Conservation (phyloP, 352 stramenopile species). For the Peronospora destructor region DNA sequence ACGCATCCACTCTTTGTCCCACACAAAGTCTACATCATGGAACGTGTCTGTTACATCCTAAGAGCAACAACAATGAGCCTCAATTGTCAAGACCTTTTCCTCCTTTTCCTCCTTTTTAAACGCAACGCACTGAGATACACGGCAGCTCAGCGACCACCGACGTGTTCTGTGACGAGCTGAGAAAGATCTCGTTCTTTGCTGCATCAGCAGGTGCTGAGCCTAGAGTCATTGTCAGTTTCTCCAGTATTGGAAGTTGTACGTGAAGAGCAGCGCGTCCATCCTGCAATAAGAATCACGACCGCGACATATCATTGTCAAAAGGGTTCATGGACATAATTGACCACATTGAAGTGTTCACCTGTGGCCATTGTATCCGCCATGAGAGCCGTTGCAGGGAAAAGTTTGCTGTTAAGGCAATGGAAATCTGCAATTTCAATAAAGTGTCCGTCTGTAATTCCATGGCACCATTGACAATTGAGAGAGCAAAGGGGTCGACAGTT, state of each 20-base stretch:
- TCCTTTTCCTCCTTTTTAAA: too few species aligned
- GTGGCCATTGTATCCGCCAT: conserved; percentile 19
- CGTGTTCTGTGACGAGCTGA: conserved; percentile 30
- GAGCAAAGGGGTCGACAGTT: conserved; percentile 11
- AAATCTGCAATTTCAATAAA: conserved; percentile 8
- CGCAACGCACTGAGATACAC: conserved; percentile 26
- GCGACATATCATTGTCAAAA: neutral
- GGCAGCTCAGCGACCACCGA: conserved; percentile 33
- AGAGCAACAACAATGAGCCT: neutral
- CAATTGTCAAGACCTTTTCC: neutral
- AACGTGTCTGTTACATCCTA: conserved; percentile 29
- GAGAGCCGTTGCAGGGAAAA: conserved; percentile 19
- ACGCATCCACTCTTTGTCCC: conserved; percentile 46
- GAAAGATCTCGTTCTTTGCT: conserved; percentile 18
- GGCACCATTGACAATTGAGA: conserved; percentile 11
- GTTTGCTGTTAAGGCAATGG: conserved; percentile 2
- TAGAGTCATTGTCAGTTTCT: conserved; percentile 25
- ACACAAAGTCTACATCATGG: conserved; percentile 35
- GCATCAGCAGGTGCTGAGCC: conserved; percentile 9
- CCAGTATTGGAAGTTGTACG: conserved; percentile 15
- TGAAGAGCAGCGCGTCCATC: conserved; percentile 24
- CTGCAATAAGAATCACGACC: neutral
- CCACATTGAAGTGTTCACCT: conserved; percentile 15
- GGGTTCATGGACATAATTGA: neutral
- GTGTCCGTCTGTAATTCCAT: conserved; percentile 11